A percentile compares a stretch with the other conserved stretches of the same genome.
phyloP scores from a whole-genome alignment of 176 grass and related monocot genomes.

The Aegilops bicornis region DNA sequence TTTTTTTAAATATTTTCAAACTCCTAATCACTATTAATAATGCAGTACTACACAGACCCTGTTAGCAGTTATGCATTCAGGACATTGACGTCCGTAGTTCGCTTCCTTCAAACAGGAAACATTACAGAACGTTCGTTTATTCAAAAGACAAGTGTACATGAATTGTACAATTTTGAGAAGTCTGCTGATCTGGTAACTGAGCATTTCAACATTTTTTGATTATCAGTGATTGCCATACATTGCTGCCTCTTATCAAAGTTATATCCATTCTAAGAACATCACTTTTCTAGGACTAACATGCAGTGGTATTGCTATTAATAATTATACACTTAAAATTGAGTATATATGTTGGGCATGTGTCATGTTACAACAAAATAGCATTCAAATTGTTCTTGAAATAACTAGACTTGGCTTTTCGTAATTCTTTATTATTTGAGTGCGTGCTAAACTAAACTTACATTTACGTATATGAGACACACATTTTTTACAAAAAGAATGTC shows the following conservation, averaged over 20 bases:
- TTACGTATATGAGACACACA: neutral
- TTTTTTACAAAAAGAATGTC: neutral
- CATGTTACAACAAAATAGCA: too few relatives aligned
- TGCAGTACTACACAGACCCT: conserved; percentile 54
- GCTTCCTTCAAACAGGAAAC: conserved; percentile 36
- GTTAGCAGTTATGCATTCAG: conserved; percentile 34
- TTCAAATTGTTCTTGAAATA: too few relatives aligned
- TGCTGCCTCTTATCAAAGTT: neutral
- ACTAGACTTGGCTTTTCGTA: too few relatives aligned
- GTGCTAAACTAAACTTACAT: too few relatives aligned
- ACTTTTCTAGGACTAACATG: neutral
- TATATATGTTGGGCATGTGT: neutral
- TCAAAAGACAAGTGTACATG: conserved; percentile 38
- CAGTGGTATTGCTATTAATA: too few relatives aligned
- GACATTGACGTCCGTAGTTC: conserved; percentile 19
- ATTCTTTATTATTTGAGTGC: too few relatives aligned
- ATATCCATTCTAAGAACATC: neutral
- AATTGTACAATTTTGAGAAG: conserved; percentile 42
- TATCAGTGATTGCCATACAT: neutral
- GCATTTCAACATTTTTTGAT: neutral
- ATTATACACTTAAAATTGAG: too few relatives aligned
- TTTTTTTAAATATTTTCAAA: neutral
- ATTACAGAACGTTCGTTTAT: conserved; percentile 26
- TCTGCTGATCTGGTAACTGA: conserved; percentile 34
- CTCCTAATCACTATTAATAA: neutral